A percentile compares a stretch with the other conserved stretches of the same genome.
Conservation (phyloP, 352 stramenopile species). For the Pseudoperonospora humuli region DNA sequence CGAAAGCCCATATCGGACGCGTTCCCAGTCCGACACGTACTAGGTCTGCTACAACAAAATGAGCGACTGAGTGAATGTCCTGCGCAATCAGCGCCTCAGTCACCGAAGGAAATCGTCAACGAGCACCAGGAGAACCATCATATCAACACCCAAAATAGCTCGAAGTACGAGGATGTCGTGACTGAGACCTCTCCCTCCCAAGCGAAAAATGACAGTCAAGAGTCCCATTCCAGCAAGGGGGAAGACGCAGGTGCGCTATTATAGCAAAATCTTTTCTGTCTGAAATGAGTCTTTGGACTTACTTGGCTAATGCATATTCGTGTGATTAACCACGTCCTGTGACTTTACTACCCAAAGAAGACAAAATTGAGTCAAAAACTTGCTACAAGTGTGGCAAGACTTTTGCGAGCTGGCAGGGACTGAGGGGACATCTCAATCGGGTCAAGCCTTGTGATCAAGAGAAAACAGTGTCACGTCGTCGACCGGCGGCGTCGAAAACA, state of each 20-base stretch:
- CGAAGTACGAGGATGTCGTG: slow-evolving; percentile 6
- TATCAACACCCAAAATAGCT: background rate
- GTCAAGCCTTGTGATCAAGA: slow-evolving; percentile 23
- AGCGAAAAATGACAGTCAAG: background rate
- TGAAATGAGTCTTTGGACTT: slow-evolving; percentile 8
- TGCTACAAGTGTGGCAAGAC: slow-evolving; percentile 27
- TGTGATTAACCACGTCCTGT: slow-evolving; percentile 6
- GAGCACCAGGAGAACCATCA: slow-evolving; percentile 9
- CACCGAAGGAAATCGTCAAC: background rate
- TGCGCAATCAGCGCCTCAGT: background rate
- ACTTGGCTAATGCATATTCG: slow-evolving; percentile 6
- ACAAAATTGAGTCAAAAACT: slow-evolving; percentile 12
- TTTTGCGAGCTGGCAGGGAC: slow-evolving; percentile 22
- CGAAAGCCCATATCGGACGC: slow-evolving; percentile 3
- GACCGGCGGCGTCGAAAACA: slow-evolving; percentile 8
- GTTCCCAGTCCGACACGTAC: slow-evolving; percentile 6
- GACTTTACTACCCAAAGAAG: slow-evolving; percentile 2
- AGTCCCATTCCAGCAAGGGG: background rate
- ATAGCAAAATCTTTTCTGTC: slow-evolving; percentile 9
- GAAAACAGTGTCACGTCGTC: slow-evolving; percentile 10
- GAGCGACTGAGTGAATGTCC: slow-evolving; percentile 5
- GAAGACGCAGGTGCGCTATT: background rate
- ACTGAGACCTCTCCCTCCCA: slow-evolving; percentile 11
- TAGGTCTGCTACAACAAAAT: slow-evolving; percentile 10
- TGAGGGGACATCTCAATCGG: slow-evolving; percentile 20